phyloP scores from a whole-genome alignment of 768 basidiomycete species.

The Myochromella boudieri region DNA sequence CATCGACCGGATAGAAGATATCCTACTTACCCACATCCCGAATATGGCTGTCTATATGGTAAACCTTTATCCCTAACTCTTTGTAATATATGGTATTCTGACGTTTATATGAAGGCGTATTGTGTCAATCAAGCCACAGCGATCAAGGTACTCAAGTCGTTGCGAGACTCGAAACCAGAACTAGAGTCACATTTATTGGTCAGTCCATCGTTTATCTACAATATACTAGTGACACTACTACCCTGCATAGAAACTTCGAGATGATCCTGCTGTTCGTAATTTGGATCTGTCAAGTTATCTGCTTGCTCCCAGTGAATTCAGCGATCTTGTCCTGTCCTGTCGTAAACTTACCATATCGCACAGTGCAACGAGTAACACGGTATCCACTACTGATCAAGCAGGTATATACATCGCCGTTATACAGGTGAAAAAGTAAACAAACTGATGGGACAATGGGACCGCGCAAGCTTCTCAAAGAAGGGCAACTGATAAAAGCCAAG shows the following conservation, averaged over 20 bases:
- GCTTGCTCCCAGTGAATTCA: constrained; percentile 78
- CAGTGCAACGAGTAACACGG: constrained; percentile 94
- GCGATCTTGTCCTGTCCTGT: not conserved
- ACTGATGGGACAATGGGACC: constrained; percentile 90
- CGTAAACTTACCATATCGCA: not conserved
- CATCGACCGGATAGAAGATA: constrained; percentile 84
- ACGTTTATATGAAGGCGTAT: constrained; percentile 59
- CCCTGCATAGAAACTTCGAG: constrained; percentile 59
- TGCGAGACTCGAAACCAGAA: constrained; percentile 66
- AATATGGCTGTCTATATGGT: constrained; percentile 84
- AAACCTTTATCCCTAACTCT: constrained; percentile 15
- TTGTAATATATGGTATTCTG: not conserved
- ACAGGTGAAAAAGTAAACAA: too few species aligned
- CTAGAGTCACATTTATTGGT: constrained; percentile 72
- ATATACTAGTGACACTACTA: not conserved
- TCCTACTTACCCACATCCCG: constrained; percentile 71
- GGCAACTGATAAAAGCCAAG: constrained; percentile 75
- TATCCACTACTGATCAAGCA: constrained; percentile 91
- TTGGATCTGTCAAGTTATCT: constrained; percentile 90
- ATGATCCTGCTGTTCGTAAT: constrained; percentile 75
- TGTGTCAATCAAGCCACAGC: constrained; percentile 87
- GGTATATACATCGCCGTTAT: constrained; percentile 43
- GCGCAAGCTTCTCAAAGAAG: constrained; percentile 80
- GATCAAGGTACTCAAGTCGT: constrained; percentile 71
- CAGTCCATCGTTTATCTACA: constrained; percentile 3